Evolutionary conservation across 805 yeast genomes (phyloP).

Genomic region (Tetrapisispora taiwanensis): DNA sequence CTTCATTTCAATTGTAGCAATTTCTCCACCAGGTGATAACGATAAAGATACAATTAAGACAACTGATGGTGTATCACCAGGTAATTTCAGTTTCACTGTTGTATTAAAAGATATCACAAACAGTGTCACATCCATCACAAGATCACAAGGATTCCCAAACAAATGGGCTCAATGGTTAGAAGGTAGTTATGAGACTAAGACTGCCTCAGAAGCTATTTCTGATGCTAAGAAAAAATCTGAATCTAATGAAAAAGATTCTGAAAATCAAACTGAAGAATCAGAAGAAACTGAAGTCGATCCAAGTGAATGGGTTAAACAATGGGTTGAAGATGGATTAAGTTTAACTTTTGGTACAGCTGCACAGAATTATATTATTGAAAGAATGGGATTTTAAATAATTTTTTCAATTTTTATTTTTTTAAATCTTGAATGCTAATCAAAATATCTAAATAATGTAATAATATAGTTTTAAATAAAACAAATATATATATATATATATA

Average conservation of each 20-base stretch:
- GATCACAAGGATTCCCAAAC: constrained; percentile 83
- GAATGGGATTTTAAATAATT: constrained; percentile 40
- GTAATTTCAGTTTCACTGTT: constrained; percentile 65
- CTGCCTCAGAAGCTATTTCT: constrained; percentile 5
- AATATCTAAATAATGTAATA: too few relatives aligned
- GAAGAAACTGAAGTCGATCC: constrained; percentile 44
- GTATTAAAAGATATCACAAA: constrained; percentile 73
- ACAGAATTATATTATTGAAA: constrained; percentile 77
- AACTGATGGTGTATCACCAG: constrained; percentile 31
- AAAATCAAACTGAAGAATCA: constrained; percentile 10
- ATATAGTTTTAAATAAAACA: too few relatives aligned
- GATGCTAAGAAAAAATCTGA: constrained; percentile 9
- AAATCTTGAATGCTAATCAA: too few relatives aligned
- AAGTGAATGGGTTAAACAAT: constrained; percentile 69
- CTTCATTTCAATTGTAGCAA: constrained; percentile 62
- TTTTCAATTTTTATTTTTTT: too few relatives aligned
- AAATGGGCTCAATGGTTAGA: constrained; percentile 91
- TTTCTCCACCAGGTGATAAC: constrained; percentile 26
- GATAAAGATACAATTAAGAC: constrained; percentile 23
- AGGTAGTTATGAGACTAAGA: constrained; percentile 22
- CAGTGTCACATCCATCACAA: constrained; percentile 58
- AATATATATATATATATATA: too few relatives aligned
- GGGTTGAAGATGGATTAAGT: constrained; percentile 72
- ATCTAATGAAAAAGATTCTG: constrained; percentile 15
- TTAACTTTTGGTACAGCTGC: constrained; percentile 79